phyloP scores from a whole-genome alignment of 1,284 basidiomycete genomes.

The Ceratobasidium sp. region DNA sequence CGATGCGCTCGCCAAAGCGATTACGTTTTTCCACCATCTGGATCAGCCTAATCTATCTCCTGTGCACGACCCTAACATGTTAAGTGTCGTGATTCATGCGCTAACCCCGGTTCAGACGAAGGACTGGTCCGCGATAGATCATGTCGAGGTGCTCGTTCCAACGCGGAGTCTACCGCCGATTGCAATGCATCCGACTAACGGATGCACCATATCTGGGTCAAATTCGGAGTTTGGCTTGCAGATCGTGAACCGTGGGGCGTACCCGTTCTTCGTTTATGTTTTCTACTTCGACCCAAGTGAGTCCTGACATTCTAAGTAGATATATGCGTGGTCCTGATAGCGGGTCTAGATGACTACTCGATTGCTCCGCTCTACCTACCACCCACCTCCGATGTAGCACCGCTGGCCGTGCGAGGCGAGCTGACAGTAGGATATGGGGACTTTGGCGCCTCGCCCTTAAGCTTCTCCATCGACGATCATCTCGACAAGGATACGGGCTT shows the following conservation, averaged over 20 bases:
- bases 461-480: background rate
- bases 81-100: background rate
- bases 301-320: background rate
- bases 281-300: constrained; percentile 40
- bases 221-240: constrained; percentile 14
- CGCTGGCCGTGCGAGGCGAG: background rate
- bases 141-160: constrained; percentile 7
- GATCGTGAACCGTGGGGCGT: background rate
- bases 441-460: constrained; percentile 4
- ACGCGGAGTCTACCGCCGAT: background rate
- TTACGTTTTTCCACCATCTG: constrained; percentile 33
- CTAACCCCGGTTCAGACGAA: background rate
- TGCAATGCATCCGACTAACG: background rate
- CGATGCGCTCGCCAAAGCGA: constrained; percentile 21
- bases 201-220: background rate
- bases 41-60: background rate
- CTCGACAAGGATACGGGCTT: background rate
- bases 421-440: constrained; percentile 20
- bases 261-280: constrained; percentile 16
- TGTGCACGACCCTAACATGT: background rate
- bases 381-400: constrained; percentile 1
- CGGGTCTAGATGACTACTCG: constrained; percentile 9
- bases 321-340: background rate
- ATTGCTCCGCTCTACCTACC: constrained; percentile 25
- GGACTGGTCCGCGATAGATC: background rate